Base-by-base conservation (phyloP, 805 yeast species). In the Candida rishiriensis region DNA sequence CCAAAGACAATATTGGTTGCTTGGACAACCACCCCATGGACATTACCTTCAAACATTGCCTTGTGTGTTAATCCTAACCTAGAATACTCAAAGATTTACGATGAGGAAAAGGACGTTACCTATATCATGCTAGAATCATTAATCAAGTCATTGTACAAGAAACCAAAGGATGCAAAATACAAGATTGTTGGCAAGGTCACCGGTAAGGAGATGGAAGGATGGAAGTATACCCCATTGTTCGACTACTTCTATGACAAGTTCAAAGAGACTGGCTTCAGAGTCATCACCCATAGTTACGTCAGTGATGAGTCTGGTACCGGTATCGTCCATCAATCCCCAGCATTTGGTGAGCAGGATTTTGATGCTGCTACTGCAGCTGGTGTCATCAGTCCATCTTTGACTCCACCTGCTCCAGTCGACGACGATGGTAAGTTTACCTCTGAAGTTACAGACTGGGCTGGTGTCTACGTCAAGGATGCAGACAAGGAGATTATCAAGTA, bases 1-100 rank as follows among this genome's bases (percentile, higher is more conserved):
- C 89, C 88, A 51, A 80, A 85, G 59, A 87, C 96, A 42, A 72
- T 78, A 53, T 73, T 93, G 53, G 90, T 93, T 34, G 98, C 98
- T 10, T 93, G 99, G 99, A 93, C 99, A 37, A 93, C 99, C 48
- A 93, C 99, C 21, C 99, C 99, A 42, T 93, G 99, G 99, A 95
- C 99, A 40, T 75, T 93, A 62, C 99, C 99, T 35, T 86, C 96
- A 28, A 91, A 93, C 66, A 70, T 93, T 64, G 91, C 90, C 12
- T 76, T 93, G 50, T 90, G 96, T 61, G 98, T 93, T 37, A 79
- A 93, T 71, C 95, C 97, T 42, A 78, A 81, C 10, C 81, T 88
- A 50, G 97, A 89, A 69, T 93, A 93, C 61, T 85, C 86, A 56
- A 95, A 93, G 73, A 87, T 93, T 52, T 83, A 72, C 56, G 97